These are phyloP conservation scores for Drosera capensis DNA, from an alignment of 148 eudicot genomes.

Conservation along the genomic window DNA sequence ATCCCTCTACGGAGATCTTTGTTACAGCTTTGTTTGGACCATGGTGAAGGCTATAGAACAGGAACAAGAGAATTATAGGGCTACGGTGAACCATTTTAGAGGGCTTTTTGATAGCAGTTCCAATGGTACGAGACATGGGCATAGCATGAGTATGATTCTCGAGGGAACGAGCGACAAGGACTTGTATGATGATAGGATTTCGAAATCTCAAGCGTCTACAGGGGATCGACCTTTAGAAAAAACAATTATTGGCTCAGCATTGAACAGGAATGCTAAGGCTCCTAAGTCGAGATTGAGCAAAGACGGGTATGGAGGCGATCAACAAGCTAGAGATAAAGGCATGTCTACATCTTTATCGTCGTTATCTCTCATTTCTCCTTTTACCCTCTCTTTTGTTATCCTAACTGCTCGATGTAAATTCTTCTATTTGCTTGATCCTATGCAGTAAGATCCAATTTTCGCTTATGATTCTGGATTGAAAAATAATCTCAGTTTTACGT, in stretches of 20 bases:
- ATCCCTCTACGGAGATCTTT: too few species aligned
- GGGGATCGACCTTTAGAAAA: conserved; percentile 5
- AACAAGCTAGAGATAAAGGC: conserved; percentile 5
- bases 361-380: neutral
- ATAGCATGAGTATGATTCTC: conserved; percentile 18
- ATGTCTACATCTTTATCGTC: neutral
- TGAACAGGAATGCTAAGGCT: neutral
- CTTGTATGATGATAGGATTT: conserved; percentile 11
- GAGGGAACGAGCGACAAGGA: conserved; percentile 16
- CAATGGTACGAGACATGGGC: conserved; percentile 10
- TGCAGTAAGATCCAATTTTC: neutral
- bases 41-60: conserved; percentile 16
- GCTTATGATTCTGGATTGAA: neutral
- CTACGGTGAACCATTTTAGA: conserved; percentile 4
- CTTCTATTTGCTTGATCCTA: neutral
- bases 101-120: conserved; percentile 4
- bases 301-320: conserved; percentile 3
- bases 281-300: conserved; percentile 6
- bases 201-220: conserved; percentile 6
- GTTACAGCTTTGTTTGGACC: too few species aligned
- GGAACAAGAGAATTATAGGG: conserved; percentile 14
- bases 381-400: neutral
- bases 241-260: neutral
- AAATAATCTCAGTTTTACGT: neutral
- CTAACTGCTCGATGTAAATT: neutral